Conservation (phyloP, 768 basidiomycete species). For the Mycena rebaudengoi region DNA sequence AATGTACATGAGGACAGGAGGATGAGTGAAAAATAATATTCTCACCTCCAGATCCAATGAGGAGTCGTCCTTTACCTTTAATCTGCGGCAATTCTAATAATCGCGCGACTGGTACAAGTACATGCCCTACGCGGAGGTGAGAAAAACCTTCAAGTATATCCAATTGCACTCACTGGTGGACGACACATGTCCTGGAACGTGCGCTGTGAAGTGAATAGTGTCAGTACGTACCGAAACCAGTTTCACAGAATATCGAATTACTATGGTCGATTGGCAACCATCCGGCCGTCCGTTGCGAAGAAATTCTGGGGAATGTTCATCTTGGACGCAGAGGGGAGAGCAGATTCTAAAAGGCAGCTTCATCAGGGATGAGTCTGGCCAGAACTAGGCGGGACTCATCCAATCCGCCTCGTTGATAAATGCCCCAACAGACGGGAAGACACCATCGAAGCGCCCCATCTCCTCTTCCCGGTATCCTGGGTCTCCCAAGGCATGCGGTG, state of each 20-base stretch:
- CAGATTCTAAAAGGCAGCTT: neutral
- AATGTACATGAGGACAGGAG: no score
- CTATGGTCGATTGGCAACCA: neutral
- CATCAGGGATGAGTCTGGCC: neutral
- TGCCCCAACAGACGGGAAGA: neutral
- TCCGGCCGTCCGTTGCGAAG: neutral
- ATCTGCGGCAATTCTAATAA: no score
- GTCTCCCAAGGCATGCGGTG: neutral
- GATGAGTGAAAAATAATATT: no score
- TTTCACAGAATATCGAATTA: neutral
- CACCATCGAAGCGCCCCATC: neutral
- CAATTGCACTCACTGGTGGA: neutral
- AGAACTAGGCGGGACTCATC: neutral
- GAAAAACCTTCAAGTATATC: neutral
- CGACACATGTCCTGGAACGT: neutral
- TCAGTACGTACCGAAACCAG: neutral
- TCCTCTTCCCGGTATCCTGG: neutral
- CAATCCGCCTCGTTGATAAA: conserved; percentile 1
- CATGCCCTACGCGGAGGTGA: no score
- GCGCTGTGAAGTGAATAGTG: neutral
- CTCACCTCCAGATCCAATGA: no score
- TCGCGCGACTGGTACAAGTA: no score
- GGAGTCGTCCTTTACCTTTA: no score
- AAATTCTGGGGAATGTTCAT: neutral
- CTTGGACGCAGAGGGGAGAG: neutral